These are phyloP conservation scores for Fraxinus excelsior DNA, from an alignment of 257 asterid genomes.

Conservation along the genomic window DNA sequence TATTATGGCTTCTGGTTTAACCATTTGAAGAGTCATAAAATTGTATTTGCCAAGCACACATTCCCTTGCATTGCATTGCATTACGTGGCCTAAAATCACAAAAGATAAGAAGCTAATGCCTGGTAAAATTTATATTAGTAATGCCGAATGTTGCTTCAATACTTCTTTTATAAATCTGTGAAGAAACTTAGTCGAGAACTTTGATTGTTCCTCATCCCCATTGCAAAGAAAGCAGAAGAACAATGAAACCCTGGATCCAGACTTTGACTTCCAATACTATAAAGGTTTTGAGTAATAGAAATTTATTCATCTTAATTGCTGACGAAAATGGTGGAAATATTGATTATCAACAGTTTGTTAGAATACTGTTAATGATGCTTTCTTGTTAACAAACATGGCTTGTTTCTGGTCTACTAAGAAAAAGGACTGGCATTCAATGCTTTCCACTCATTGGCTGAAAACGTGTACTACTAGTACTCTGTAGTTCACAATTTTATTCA, in stretches of 20 bases:
- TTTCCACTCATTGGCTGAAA: background rate
- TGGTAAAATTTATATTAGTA: background rate
- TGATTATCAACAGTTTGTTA: too few relatives aligned
- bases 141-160: background rate
- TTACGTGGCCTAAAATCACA: background rate
- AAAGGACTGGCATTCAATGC: background rate
- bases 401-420: background rate
- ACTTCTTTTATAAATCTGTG: background rate
- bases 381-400: background rate
- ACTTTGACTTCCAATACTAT: background rate
- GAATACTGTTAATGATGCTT: background rate
- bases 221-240: background rate
- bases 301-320: background rate
- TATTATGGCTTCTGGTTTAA: background rate
- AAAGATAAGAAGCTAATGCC: background rate
- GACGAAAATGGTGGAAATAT: background rate
- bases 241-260: background rate
- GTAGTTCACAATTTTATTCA: background rate
- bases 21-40: background rate
- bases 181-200: background rate
- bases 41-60: background rate
- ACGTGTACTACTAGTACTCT: background rate
- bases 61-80: background rate
- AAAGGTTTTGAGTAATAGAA: background rate
- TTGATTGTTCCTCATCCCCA: background rate